These are phyloP conservation scores for Eutrema japonicum DNA, from an alignment of 345 rosid genomes.

Conservation along the genomic window DNA sequence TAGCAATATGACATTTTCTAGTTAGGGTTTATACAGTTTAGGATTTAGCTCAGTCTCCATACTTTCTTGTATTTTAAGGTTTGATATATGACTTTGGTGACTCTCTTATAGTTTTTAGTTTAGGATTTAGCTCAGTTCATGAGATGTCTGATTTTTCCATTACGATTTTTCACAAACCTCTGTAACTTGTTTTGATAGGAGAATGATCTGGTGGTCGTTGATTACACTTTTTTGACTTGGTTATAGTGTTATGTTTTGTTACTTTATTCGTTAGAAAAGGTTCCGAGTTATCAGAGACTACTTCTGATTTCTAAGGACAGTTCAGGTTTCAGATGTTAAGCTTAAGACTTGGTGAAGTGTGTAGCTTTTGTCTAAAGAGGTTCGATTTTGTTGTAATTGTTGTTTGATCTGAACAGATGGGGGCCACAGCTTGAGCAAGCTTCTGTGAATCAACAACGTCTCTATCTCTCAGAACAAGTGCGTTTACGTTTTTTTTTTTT, in stretches of 20 bases:
- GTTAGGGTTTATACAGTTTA: not conserved
- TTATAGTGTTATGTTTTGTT: slow-evolving; percentile 12
- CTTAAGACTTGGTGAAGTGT: slow-evolving; percentile 5
- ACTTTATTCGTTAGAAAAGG: not conserved
- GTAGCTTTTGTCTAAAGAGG: slow-evolving; percentile 10
- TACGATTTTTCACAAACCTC: not conserved
- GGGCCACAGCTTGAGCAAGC: slow-evolving; percentile 23
- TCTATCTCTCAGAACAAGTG: slow-evolving; percentile 38
- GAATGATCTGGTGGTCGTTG: not conserved
- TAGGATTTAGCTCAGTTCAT: no score
- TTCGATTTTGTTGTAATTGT: not conserved
- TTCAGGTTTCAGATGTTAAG: slow-evolving; percentile 13
- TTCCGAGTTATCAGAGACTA: not conserved
- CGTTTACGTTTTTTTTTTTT: slow-evolving; percentile 11
- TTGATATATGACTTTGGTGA: not conserved
- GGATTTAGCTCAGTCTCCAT: slow-evolving; percentile 2
- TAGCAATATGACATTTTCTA: not conserved
- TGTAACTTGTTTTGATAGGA: slow-evolving; percentile 5
- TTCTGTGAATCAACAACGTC: slow-evolving; percentile 20
- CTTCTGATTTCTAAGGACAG: not conserved
- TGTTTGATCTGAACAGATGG: slow-evolving; percentile 32
- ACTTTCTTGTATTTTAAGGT: not conserved
- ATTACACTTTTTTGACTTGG: not conserved
- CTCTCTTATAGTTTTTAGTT: not conserved
- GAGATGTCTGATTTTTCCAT: not conserved